Conservation (phyloP, 257 asterid genomes). For the Solanum chmielewskii region DNA sequence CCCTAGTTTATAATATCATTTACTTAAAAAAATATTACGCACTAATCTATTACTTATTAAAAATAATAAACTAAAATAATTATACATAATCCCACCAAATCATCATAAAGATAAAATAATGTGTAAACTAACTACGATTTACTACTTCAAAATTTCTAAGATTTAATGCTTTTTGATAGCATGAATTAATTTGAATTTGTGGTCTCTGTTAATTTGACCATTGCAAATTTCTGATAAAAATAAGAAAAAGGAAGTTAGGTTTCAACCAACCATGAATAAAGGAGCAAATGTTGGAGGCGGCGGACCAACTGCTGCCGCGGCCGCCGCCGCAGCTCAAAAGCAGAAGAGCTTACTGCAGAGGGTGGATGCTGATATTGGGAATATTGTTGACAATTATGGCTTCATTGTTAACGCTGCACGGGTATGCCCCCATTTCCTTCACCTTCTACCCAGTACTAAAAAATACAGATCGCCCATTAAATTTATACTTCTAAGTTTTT, state of each 20-base stretch:
- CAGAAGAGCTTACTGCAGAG: conserved; percentile 74
- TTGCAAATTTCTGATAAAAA: not conserved
- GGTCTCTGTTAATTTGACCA: not conserved
- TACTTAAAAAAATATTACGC: no score
- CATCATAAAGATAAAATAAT: no score
- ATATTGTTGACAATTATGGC: conserved; percentile 73
- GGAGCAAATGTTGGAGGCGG: conserved; percentile 38
- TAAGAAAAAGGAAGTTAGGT: not conserved
- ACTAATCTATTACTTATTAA: no score
- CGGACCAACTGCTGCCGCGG: conserved; percentile 66
- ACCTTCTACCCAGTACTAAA: not conserved
- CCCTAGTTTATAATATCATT: not conserved
- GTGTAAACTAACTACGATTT: no score
- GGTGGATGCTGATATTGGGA: conserved; percentile 69
- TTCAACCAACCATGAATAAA: conserved; percentile 43
- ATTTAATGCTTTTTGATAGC: no score
- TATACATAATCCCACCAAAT: not conserved
- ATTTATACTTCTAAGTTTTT: no score
- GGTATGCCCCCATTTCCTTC: conserved; percentile 21
- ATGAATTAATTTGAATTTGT: no score
- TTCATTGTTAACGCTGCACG: conserved; percentile 69
- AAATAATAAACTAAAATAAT: no score
- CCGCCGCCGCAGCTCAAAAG: conserved; percentile 75
- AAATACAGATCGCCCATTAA: not conserved
- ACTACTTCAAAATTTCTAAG: no score